phyloP scores from a whole-genome alignment of 2,329 filamentous ascomycete genomes.

The Trichoderma endophyticum region DNA sequence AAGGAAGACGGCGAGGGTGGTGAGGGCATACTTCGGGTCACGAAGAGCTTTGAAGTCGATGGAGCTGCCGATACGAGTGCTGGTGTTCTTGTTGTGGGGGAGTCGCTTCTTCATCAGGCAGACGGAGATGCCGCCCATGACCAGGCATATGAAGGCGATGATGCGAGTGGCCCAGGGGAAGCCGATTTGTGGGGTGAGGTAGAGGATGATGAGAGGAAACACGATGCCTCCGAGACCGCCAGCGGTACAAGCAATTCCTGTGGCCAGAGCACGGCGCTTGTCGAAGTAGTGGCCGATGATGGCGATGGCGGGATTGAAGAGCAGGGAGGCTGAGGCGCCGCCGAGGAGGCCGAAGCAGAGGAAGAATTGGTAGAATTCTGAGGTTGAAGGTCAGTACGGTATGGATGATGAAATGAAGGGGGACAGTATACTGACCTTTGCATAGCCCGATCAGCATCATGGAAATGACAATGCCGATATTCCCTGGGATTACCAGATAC shows the following conservation, averaged over 20 bases:
- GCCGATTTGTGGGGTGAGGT: slow-evolving; percentile 27
- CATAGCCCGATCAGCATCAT: slow-evolving; percentile 54
- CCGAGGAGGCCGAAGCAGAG: slow-evolving; percentile 64
- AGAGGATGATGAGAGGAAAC: slow-evolving; percentile 39
- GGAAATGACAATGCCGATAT: slow-evolving; percentile 51
- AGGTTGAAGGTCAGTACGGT: too few species aligned
- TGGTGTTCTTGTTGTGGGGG: slow-evolving; percentile 41
- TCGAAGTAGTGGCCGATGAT: slow-evolving; percentile 69
- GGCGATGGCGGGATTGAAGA: slow-evolving; percentile 67
- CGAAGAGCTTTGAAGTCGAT: slow-evolving; percentile 53
- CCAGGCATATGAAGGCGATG: slow-evolving; percentile 29
- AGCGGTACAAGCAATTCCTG: slow-evolving; percentile 66
- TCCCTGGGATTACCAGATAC: slow-evolving; percentile 56
- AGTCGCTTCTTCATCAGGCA: slow-evolving; percentile 41
- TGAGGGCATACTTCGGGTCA: slow-evolving; percentile 49
- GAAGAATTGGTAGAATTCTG: slow-evolving; percentile 68
- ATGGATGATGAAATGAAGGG: too few species aligned
- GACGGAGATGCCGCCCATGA: slow-evolving; percentile 29
- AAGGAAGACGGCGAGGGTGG: slow-evolving; percentile 54
- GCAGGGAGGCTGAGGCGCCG: slow-evolving; percentile 62
- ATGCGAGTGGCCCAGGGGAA: slow-evolving; percentile 33
- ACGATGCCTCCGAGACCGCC: slow-evolving; percentile 57
- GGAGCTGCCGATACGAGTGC: slow-evolving; percentile 32
- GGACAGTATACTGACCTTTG: slow-evolving; percentile 7
- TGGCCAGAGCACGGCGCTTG: slow-evolving; percentile 61